Base-by-base conservation (phyloP, 2,329 filamentous ascomycete genomes). In the Fusarium musae region DNA sequence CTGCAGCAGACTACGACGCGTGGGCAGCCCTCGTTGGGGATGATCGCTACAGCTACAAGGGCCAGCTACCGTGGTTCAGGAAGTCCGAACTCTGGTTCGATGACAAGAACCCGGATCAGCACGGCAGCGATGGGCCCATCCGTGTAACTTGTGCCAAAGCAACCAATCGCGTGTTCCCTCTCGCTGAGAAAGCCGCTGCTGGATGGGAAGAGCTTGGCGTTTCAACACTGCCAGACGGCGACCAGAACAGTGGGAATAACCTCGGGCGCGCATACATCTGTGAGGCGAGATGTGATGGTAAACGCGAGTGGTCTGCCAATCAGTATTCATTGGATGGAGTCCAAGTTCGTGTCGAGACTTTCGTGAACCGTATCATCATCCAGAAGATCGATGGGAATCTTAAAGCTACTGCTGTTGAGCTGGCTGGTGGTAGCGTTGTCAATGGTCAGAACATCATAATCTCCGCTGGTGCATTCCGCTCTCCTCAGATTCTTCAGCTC, bases 401-500 rank as follows among this genome's bases (percentile, higher is more conserved):
- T 11, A 73, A 47, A n/a, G 78, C 78, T 6, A 77, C 72, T 1
- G 79, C 78, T 4, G 75, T 80, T 34, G 77, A 81, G 23, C 61
- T 80, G 4, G 73, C 76, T 1, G 63, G 80, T 15, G 79, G 81
- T 2, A 79, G 69, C 16, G n/a, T 71, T 19, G 19, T 76, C 7
- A 34, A 56, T 66, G 77, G 59, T 12, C 72, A 67, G 16, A 73
- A 87, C 60, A 82, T 88, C n/a, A 84, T 88, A 56, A 58, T 87
- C 2, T 81, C 84, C 7, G 86, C 84, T 19, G 86, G 87, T 26
- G 78, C 84, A 9, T 84, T 85, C 75, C 85, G 85, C 65, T 84
- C 83, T 1, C 86, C 85, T 8, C 82, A 86, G 39, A 78, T 87
- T 39, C 81, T 87, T 11, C 84, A 86, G 75, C 80, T 86, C 9